A percentile compares a stretch with the other conserved stretches of the same genome.
Evolutionary conservation across 2,329 filamentous ascomycete genomes (phyloP).

Genomic region (Diaporthe citriasiana): DNA sequence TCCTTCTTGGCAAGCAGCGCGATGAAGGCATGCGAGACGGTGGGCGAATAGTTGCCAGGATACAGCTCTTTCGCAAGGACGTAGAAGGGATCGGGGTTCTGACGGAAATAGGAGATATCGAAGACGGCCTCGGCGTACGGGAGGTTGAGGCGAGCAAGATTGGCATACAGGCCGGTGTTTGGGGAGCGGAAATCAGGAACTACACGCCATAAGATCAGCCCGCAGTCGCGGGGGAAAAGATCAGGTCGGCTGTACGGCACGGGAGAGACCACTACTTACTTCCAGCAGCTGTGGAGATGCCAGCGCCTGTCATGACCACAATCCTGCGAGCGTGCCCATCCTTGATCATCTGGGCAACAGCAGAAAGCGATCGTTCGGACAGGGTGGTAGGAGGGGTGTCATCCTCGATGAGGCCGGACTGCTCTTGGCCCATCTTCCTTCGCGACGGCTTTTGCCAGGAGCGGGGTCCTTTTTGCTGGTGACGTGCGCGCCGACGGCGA

Average conservation of each 20-base stretch:
- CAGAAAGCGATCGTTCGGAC: constrained; percentile 76
- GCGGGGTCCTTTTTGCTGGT: constrained; percentile 50
- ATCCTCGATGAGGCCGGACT: constrained; percentile 76
- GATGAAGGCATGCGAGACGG: constrained; percentile 91
- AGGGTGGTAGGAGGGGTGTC: constrained; percentile 75
- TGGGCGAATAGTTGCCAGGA: constrained; percentile 89
- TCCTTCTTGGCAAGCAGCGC: constrained; percentile 84
- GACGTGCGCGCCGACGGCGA: constrained; percentile 54
- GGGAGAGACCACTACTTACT: constrained; percentile 57
- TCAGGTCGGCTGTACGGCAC: background rate
- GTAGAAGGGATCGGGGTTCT: constrained; percentile 92
- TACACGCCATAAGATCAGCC: constrained; percentile 55
- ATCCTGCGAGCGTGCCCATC: constrained; percentile 77
- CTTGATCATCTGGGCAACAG: constrained; percentile 85
- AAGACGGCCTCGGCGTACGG: constrained; percentile 95
- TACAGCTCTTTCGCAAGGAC: constrained; percentile 92
- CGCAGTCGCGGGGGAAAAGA: background rate
- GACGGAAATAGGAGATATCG: constrained; percentile 89
- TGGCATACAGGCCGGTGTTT: constrained; percentile 93
- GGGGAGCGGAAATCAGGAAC: constrained; percentile 97
- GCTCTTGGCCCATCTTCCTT: constrained; percentile 87
- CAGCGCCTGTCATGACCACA: constrained; percentile 91
- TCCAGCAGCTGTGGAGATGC: constrained; percentile 82
- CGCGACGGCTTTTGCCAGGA: constrained; percentile 43
- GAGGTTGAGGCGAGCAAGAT: constrained; percentile 86